Percentiles rank a stretch among this genome's conserved stretches.
These are phyloP conservation scores for Albizia julibrissin DNA, from an alignment of 306 rosid genomes.

Conservation along the genomic window DNA sequence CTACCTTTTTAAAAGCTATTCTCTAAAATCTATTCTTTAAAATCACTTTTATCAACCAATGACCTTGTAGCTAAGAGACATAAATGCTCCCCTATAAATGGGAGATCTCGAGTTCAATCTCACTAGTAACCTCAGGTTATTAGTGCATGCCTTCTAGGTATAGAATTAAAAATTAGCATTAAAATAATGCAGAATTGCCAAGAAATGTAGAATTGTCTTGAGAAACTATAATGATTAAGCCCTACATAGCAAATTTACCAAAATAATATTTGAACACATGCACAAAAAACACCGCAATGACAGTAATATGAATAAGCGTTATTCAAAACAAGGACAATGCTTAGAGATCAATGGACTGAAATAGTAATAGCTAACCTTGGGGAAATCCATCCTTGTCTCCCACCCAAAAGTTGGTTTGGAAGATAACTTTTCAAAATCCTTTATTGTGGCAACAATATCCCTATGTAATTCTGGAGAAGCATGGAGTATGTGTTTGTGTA, in stretches of 20 bases:
- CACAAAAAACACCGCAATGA: neutral
- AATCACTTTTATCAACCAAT: no score
- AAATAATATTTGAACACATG: neutral
- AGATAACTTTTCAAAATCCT: conserved; percentile 36
- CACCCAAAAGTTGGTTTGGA: conserved; percentile 58
- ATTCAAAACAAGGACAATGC: conserved; percentile 1
- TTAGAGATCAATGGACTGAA: neutral
- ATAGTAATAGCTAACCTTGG: conserved; percentile 42
- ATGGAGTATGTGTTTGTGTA: conserved; percentile 60
- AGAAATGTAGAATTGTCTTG: neutral
- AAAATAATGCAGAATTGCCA: neutral
- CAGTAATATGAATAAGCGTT: neutral
- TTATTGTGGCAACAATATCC: conserved; percentile 37
- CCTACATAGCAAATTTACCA: neutral
- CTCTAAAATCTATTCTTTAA: no score
- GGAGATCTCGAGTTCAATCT: no score
- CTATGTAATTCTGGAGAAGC: conserved; percentile 38
- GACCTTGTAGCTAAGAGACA: no score
- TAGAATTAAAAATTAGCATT: neutral
- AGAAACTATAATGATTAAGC: neutral
- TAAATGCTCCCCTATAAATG: no score
- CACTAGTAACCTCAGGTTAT: no score
- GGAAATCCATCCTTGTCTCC: conserved; percentile 55
- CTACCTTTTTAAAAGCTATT: no score
- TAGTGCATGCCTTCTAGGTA: neutral